A percentile compares a stretch with the other conserved stretches of the same genome.
phyloP scores from a whole-genome alignment of 2,329 filamentous ascomycete genomes.

The Aaosphaeria pasadenensis region DNA sequence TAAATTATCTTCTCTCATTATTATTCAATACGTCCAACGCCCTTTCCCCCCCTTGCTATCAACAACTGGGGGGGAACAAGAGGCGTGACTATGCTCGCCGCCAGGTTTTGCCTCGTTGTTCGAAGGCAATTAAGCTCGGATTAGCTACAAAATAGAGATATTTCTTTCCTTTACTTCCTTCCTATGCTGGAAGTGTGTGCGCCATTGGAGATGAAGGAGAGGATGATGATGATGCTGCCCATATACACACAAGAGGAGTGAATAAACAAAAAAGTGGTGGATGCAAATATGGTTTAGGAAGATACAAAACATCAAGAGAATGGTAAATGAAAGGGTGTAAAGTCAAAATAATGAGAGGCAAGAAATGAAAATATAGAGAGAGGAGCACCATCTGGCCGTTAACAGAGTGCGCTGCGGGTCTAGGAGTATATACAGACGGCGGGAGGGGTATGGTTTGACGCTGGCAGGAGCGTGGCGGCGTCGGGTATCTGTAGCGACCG shows the following conservation, averaged over 20 bases:
- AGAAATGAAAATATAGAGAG: neutral
- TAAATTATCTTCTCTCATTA: constrained; percentile 7
- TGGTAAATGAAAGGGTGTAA: constrained; percentile 1
- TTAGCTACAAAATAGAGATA: constrained; percentile 6
- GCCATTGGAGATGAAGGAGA: constrained; percentile 1
- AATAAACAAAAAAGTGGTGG: neutral
- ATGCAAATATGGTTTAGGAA: constrained; percentile 3
- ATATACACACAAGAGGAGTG: neutral
- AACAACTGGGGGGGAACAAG: neutral
- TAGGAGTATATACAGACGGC: constrained; percentile 5
- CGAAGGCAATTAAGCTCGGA: neutral
- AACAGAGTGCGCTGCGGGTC: neutral
- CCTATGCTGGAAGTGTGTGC: neutral
- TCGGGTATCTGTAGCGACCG: constrained; percentile 18
- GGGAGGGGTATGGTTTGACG: neutral
- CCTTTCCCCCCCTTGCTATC: neutral
- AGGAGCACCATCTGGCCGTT: constrained; percentile 3
- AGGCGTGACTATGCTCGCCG: neutral
- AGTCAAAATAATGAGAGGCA: neutral
- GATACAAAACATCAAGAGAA: constrained; percentile 2
- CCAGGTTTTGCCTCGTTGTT: too few species aligned
- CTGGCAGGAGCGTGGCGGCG: neutral
- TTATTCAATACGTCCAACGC: constrained; percentile 3
- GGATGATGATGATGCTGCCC: constrained; percentile 1
- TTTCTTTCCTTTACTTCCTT: neutral